Conservation (phyloP, 768 basidiomycete species). For the Macrocybe gigantea region DNA sequence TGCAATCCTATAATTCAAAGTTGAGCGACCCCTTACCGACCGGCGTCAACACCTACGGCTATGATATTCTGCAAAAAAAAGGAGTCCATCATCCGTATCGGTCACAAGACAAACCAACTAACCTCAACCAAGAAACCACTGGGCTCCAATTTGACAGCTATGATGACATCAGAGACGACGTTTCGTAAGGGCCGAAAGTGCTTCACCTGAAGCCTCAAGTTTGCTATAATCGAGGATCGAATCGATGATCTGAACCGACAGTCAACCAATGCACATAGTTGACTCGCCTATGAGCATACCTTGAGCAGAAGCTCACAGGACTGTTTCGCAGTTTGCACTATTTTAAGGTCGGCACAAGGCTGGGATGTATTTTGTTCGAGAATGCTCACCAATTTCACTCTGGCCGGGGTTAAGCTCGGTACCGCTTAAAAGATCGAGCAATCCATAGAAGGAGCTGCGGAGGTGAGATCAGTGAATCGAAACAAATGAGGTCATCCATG, state of each 20-base stretch:
- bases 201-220: conserved; percentile 62
- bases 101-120: conserved; percentile 3
- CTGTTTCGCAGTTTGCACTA: conserved; percentile 74
- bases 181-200: neutral
- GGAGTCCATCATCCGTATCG: neutral
- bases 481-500: too few relatives aligned
- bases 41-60: conserved; percentile 38
- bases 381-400: conserved; percentile 53
- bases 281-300: conserved; percentile 22
- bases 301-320: conserved; percentile 72
- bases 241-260: conserved; percentile 56
- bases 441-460: conserved; percentile 65
- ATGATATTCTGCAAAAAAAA: conserved; percentile 45
- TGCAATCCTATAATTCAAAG: conserved; percentile 48
- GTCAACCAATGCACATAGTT: neutral
- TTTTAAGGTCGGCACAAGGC: neutral
- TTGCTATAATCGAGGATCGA: conserved; percentile 79
- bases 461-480: neutral
- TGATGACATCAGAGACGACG: conserved; percentile 5
- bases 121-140: conserved; percentile 63
- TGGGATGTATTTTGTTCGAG: too few relatives aligned
- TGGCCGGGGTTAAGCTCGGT: conserved; percentile 67
- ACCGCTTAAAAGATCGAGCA: conserved; percentile 67
- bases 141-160: conserved; percentile 66
- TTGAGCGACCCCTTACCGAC: neutral